Evolutionary conservation across 805 yeast genomes (phyloP), one percentile per base, ranked within the genome.

Genomic region (Schwanniomyces polymorphus): DNA sequence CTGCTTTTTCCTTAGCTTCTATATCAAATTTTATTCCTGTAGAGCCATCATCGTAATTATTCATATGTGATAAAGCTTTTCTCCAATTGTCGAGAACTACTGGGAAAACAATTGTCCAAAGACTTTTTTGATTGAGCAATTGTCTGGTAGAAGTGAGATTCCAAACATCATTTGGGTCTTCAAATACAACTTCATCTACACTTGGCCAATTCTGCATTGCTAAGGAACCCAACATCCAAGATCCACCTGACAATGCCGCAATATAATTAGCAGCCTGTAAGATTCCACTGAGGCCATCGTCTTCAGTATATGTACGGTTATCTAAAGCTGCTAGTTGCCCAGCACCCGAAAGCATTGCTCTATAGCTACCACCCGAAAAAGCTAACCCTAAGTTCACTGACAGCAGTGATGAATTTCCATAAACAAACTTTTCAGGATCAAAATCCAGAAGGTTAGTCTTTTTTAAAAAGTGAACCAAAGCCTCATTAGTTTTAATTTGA

Each of bases 311-410:
- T 2, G 94, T 84, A 54, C 95, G 73, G 58, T 82, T 81, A 63
- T 90, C 97, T 49, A 88, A 67, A 1, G 92, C 96, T 1, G 91
- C 73, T 17, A 90, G 67, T 61, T 84, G 82, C 29, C 97, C 97
- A 11, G 96, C 96, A 2, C 96, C 96, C 47, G 76, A 68, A 39
- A 90, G 68, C 89, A 74, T 67, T 14, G 75, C 68, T 44, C 76
- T 56, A 50, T 70, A 72, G 2, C 75, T 71, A 12, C 76, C 76
- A 2, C 76, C 76, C 8, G 68, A 57, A 46, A 72, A 63, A 3
- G 76, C 74, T 18, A 72, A 47, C 4, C 70, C 77, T 16, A 72
- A 60, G 14, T 51, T 57, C 5, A 52, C 42, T 11, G 44, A 39
- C 27, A 47, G 49, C n/a, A 58, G 45, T 21, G 35, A 31, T 8